phyloP scores from a whole-genome alignment of 129 eudicot genomes.

The Flaveria robusta region DNA sequence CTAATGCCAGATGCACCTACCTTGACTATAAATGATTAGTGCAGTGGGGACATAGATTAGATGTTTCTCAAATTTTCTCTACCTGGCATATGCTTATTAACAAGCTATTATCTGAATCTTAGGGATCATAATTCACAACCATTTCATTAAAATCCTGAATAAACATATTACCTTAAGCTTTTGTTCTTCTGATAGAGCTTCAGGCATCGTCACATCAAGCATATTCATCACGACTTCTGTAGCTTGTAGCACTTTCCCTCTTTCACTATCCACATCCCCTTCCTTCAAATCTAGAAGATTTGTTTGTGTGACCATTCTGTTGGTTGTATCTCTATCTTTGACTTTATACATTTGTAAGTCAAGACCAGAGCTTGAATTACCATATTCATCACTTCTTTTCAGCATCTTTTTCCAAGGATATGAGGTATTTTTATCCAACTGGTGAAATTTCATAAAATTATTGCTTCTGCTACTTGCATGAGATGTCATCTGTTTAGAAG shows the following conservation, averaged over 20 bases:
- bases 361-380: conserved; percentile 27
- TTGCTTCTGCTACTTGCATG: conserved; percentile 32
- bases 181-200: conserved; percentile 67
- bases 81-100: not conserved
- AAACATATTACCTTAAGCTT: conserved; percentile 62
- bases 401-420: conserved; percentile 32
- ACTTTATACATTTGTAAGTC: conserved; percentile 30
- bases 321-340: conserved; percentile 29
- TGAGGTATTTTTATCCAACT: conserved; percentile 29
- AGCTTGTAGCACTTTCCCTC: conserved; percentile 69
- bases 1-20: conserved; percentile 13
- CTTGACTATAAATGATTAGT: conserved; percentile 3
- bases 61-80: not conserved
- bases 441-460: conserved; percentile 29
- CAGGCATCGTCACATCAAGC: conserved; percentile 87
- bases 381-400: conserved; percentile 38
- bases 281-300: conserved; percentile 42
- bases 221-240: conserved; percentile 75
- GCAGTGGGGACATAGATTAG: too few species aligned
- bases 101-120: not conserved
- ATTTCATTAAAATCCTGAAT: not conserved
- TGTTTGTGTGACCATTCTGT: conserved; percentile 23
- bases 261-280: conserved; percentile 53
- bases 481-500: conserved; percentile 58
- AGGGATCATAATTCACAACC: not conserved